Evolutionary conservation across 495 filamentous ascomycete genomes (phyloP), one percentile per base, ranked within the genome.

Genomic region (Hypoxylon perforatum): DNA sequence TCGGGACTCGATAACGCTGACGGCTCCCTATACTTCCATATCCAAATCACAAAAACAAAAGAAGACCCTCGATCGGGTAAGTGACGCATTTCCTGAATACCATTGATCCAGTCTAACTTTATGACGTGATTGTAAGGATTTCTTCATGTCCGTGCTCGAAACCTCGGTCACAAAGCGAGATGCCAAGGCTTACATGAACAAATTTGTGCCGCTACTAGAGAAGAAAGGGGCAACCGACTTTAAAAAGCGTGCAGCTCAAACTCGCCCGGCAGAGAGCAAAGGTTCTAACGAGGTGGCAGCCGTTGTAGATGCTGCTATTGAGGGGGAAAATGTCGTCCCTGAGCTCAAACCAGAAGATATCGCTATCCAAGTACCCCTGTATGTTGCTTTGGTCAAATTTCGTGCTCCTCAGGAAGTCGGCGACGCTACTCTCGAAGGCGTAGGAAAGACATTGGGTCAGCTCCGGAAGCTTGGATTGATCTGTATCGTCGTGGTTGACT

Each of bases 101-200:
- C n/a, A 14, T 36, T 53, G 19, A 25, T 49, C n/a, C 47, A 54
- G 23, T 67, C 73, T 68, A 48, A 53, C 49, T n/a, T 5, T 30
- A 39, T 9, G 12, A 44, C 11, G 14, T n/a, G n/a, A n/a, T n/a
- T n/a, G n/a, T 38, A 42, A 95, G 92, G 91, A 94, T 76, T 88
- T 95, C 65, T 89, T 93, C 65, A 82, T 94, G 9, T 93, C 91
- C 23, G 83, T 97, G 6, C 81, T 97, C 18, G 89, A 86, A 67
- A 92, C 94, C 11, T 90, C 92, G 4, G 88, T 93, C 1, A 97
- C 94, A 0, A 94, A 92, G 76, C 88, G 94, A 54, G 94, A 97
- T 77, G 94, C 93, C 44, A 92, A 90, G 75, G 87, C 90, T 8
- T 97, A 97, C 70, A 81, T 97, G 8, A 87, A 92, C 56, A 91